Evolutionary conservation across 345 rosid species (phyloP), one percentile per base, ranked within the genome.

Genomic region (Euphorbia lathyris): DNA sequence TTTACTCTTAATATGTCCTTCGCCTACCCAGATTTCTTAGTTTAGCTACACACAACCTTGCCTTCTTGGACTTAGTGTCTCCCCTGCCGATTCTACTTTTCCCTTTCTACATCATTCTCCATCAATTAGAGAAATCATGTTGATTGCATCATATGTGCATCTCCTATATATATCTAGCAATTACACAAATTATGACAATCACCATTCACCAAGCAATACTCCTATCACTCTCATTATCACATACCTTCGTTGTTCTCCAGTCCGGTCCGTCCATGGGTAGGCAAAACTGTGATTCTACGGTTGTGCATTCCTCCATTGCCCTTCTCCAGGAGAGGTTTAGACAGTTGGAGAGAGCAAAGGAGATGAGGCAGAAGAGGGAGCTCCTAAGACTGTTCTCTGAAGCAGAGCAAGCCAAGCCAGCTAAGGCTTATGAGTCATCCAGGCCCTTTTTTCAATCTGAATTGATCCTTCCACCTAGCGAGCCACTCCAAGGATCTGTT

Each of bases 271-370:
- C 63, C 22, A 81, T 74, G 83, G 77, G 60, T 40, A 66, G 79
- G 77, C 76, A 81, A 72, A 79, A 61, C 58, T 45, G 66, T n/a
- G 77, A 70, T 19, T 68, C 72, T 7, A 36, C 75, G 1, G 47
- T 43, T 62, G 61, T 63, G 7, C 76, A 68, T 22, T 84, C 96
- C 65, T 87, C 96, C 32, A 87, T 89, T 29, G 85, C 89, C 12
- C 87, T 89, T 26, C 65, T 89, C 66, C 90, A 84, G 69, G 87
- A 87, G 52, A 86, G 92, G 80, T 87, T 89, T 64, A 83, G 81
- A 29, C 82, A 86, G 78, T 74, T 87, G 23, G 83, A 89, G 72
- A 84, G 80, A 66, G 84, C 75, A 62, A 86, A 81, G 77, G 88
- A 83, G 70, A 84, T 72, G 73, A 83, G 92, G 77, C 87, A 83